Percentiles rank a stretch among this genome's conserved stretches.
Conservation (phyloP, 2,329 filamentous ascomycete species). For the Graphilbum fragrans region DNA sequence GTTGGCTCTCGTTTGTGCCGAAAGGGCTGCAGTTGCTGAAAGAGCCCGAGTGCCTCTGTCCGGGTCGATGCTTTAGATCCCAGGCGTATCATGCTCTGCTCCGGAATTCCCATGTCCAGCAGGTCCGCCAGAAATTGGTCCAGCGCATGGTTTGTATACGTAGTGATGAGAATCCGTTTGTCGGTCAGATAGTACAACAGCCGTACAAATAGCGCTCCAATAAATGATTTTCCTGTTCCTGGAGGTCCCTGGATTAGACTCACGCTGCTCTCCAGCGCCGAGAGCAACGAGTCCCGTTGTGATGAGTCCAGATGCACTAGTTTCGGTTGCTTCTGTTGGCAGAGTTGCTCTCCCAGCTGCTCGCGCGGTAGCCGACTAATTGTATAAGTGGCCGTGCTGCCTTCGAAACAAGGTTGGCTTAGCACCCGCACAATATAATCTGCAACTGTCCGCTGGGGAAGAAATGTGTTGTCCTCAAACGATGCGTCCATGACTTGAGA, state of each 20-base stretch:
- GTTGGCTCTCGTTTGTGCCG: not conserved
- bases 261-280: not conserved
- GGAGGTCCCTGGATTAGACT: conserved; percentile 1
- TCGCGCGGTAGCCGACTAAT: not conserved
- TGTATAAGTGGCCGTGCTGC: not conserved
- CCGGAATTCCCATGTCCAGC: conserved; percentile 42
- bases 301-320: not conserved
- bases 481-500: conserved; percentile 25
- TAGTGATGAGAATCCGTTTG: conserved; percentile 48
- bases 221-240: conserved; percentile 67
- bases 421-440: not conserved
- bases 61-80: conserved; percentile 42
- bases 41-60: conserved; percentile 31
- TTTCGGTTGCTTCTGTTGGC: not conserved
- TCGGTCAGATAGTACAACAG: conserved; percentile 34
- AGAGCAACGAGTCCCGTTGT: not conserved
- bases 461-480: not conserved
- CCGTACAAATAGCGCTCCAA: conserved; percentile 52
- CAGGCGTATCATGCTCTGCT: conserved; percentile 42
- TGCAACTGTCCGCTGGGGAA: not conserved
- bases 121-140: conserved; percentile 57
- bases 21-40: conserved; percentile 19
- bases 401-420: not conserved
- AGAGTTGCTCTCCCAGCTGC: not conserved
- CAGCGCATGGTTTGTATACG: conserved; percentile 56